These are phyloP conservation scores for Lathyrus aphaca DNA, from an alignment of 306 rosid genomes.

Conservation along the genomic window DNA sequence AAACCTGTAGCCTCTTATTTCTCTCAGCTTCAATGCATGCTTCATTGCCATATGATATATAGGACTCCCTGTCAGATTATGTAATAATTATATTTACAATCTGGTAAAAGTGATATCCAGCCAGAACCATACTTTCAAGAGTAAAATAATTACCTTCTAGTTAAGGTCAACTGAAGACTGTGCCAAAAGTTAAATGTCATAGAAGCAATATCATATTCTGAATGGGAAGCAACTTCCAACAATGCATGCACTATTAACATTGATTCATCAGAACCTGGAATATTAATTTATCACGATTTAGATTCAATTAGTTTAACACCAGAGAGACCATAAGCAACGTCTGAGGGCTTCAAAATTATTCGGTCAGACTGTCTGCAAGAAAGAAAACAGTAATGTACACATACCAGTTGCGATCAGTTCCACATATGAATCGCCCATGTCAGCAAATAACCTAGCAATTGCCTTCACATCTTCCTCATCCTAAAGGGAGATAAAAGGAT, in stretches of 20 bases:
- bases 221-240: conserved; percentile 97
- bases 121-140: conserved; percentile 22
- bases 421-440: conserved; percentile 98
- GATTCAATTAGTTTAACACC: conserved; percentile 32
- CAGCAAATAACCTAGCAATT: conserved; percentile 94
- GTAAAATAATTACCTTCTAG: conserved; percentile 60
- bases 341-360: conserved; percentile 30
- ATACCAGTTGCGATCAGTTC: conserved; percentile 92
- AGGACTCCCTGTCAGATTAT: conserved; percentile 67
- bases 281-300: conserved; percentile 39
- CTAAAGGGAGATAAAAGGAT: conserved; percentile 52
- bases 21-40: conserved; percentile 82
- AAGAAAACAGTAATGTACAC: conserved; percentile 17
- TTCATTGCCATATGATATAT: conserved; percentile 69
- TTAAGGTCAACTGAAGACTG: conserved; percentile 88
- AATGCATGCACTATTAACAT: conserved; percentile 88
- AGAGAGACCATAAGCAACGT: conserved; percentile 31
- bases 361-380: conserved; percentile 33
- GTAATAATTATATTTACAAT: conserved; percentile 41
- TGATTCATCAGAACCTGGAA: conserved; percentile 88
- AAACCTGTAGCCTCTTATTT: conserved; percentile 82
- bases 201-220: conserved; percentile 88
- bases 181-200: conserved; percentile 99
- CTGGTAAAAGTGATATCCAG: conserved; percentile 31
- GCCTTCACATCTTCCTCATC: conserved; percentile 99